Evolutionary conservation across 306 rosid species (phyloP).

Genomic region (Macrotyloma uniflorum): DNA sequence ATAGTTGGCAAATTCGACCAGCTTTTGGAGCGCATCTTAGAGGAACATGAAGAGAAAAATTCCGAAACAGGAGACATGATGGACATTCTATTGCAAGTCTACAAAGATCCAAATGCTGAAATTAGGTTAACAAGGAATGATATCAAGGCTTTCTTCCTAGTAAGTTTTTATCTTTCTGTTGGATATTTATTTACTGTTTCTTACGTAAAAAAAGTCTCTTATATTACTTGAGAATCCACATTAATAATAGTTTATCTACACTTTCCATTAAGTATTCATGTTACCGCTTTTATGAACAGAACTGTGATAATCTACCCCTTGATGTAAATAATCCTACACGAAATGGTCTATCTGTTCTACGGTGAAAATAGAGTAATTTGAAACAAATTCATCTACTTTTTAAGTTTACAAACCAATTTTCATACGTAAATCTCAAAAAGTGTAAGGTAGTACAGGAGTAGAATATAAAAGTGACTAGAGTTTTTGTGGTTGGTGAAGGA

Average conservation of each 20-base stretch:
- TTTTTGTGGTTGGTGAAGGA: constrained; percentile 41
- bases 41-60: constrained; percentile 53
- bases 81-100: constrained; percentile 59
- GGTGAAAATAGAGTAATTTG: no score
- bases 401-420: no score
- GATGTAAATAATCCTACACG: no score
- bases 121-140: constrained; percentile 54
- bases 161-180: constrained; percentile 37
- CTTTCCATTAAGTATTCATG: no score
- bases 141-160: constrained; percentile 67
- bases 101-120: constrained; percentile 55
- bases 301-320: no score
- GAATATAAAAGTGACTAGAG: not conserved
- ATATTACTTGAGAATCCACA: no score
- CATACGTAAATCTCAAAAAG: not conserved
- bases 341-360: no score
- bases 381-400: no score
- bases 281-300: no score
- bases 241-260: no score
- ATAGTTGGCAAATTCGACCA: constrained; percentile 47
- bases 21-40: constrained; percentile 56
- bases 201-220: not conserved
- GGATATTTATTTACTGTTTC: not conserved
- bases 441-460: not conserved
- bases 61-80: constrained; percentile 42